phyloP scores from a whole-genome alignment of 345 rosid genomes.

The Boechera divaricarpa region DNA sequence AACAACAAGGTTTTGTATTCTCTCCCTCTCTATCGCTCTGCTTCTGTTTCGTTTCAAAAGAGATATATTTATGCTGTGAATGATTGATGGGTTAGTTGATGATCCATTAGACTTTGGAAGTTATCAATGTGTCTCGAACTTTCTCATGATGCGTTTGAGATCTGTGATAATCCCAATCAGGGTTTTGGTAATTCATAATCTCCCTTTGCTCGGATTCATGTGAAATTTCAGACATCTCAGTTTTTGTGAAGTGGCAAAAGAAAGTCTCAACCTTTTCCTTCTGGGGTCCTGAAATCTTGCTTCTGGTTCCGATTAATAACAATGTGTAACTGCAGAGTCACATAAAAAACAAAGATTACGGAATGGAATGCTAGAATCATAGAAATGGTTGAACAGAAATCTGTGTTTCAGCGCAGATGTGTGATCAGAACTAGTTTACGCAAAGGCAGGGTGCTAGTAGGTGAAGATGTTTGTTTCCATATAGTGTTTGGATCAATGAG shows the following conservation, averaged over 20 bases:
- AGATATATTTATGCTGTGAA: not conserved
- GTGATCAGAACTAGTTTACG: not conserved
- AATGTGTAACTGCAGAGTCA: not conserved
- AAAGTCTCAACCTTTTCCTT: not conserved
- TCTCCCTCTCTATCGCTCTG: slow-evolving; percentile 7
- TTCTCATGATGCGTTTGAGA: not conserved
- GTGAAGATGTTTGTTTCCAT: not conserved
- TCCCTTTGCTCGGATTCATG: not conserved
- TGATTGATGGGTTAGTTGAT: not conserved
- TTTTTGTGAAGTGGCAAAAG: not conserved
- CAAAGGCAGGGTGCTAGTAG: not conserved
- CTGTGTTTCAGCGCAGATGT: not conserved
- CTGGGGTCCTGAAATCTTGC: not conserved
- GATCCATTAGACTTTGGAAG: not conserved
- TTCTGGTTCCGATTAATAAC: not conserved
- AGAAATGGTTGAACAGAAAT: not conserved
- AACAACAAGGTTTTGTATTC: slow-evolving; percentile 35
- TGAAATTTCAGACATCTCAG: not conserved
- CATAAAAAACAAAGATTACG: too few relatives aligned
- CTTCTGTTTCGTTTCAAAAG: not conserved
- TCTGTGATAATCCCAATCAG: not conserved
- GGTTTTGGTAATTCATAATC: not conserved
- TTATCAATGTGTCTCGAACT: not conserved
- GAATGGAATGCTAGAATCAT: too few relatives aligned
- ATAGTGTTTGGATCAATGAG: not conserved